These are phyloP conservation scores for Hemisphaericaspora subhashii DNA, from an alignment of 1,139 yeast genomes.

Conservation along the genomic window DNA sequence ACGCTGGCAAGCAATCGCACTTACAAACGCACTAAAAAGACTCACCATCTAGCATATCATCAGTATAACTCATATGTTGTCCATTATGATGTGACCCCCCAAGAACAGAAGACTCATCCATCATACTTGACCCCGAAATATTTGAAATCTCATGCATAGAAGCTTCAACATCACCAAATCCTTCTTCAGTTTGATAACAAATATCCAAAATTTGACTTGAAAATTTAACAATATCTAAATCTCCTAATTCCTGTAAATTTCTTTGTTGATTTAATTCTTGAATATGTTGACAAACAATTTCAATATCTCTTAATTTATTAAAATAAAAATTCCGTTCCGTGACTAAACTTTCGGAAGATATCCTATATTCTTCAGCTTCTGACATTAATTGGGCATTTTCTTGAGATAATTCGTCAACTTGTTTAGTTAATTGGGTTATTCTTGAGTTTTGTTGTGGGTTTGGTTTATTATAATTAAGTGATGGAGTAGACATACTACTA, in stretches of 20 bases:
- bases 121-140: not conserved
- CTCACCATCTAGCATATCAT: too few species aligned
- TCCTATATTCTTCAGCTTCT: slow-evolving; percentile 54
- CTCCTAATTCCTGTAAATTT: slow-evolving; percentile 28
- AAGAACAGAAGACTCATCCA: not conserved
- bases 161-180: slow-evolving; percentile 34
- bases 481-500: not conserved
- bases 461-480: slow-evolving; percentile 1
- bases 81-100: not conserved
- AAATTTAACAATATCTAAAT: slow-evolving; percentile 38
- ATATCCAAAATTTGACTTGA: slow-evolving; percentile 69
- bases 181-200: slow-evolving; percentile 79
- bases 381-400: slow-evolving; percentile 43
- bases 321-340: slow-evolving; percentile 88
- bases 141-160: not conserved
- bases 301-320: slow-evolving; percentile 85
- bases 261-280: slow-evolving; percentile 41
- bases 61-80: not conserved
- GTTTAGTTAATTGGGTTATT: slow-evolving; percentile 22
- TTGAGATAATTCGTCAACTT: slow-evolving; percentile 24
- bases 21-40: too few species aligned
- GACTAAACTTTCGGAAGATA: slow-evolving; percentile 59
- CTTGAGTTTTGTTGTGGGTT: slow-evolving; percentile 2
- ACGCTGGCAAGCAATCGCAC: too few species aligned
- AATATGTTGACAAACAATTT: slow-evolving; percentile 70